Conservation (phyloP, 2,329 filamentous ascomycete genomes). For the Fusarium papillatum region DNA sequence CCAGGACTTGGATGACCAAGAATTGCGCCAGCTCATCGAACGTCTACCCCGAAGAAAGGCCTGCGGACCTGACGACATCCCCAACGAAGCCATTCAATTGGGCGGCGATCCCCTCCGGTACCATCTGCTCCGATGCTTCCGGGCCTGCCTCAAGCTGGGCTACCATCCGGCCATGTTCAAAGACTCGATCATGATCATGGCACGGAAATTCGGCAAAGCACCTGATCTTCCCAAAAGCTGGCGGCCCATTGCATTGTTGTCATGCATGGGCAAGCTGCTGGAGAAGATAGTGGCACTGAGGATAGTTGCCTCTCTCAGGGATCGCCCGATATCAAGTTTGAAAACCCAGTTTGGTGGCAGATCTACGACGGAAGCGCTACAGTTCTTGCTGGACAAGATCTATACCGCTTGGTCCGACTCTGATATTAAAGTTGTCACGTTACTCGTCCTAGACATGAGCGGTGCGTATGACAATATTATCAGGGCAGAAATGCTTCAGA, state of each 20-base stretch:
- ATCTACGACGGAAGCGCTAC: slow-evolving; percentile 17
- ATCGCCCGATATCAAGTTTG: background rate
- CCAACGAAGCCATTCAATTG: slow-evolving; percentile 17
- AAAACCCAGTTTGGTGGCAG: slow-evolving; percentile 12
- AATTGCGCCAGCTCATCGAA: background rate
- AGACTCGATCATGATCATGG: slow-evolving; percentile 10
- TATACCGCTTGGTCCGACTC: background rate
- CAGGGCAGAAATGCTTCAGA: slow-evolving; percentile 8
- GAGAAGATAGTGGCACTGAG: slow-evolving; percentile 17
- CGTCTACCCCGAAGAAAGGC: background rate
- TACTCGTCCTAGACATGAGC: slow-evolving; percentile 15
- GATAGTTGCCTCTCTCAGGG: background rate
- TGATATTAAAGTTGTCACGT: background rate
- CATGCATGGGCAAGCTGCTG: slow-evolving; percentile 14
- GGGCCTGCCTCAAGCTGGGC: slow-evolving; percentile 1
- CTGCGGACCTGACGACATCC: slow-evolving; percentile 3
- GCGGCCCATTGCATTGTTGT: slow-evolving; percentile 19
- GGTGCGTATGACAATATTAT: slow-evolving; percentile 16
- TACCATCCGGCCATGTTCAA: slow-evolving; percentile 16
- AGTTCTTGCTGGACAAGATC: slow-evolving; percentile 7
- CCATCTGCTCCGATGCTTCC: slow-evolving; percentile 5
- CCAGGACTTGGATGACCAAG: background rate
- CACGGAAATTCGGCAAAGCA: background rate
- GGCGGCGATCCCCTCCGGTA: background rate
- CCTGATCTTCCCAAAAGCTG: slow-evolving; percentile 1